Conservation (phyloP, 2,329 filamentous ascomycete genomes). For the Botryotinia calthae region DNA sequence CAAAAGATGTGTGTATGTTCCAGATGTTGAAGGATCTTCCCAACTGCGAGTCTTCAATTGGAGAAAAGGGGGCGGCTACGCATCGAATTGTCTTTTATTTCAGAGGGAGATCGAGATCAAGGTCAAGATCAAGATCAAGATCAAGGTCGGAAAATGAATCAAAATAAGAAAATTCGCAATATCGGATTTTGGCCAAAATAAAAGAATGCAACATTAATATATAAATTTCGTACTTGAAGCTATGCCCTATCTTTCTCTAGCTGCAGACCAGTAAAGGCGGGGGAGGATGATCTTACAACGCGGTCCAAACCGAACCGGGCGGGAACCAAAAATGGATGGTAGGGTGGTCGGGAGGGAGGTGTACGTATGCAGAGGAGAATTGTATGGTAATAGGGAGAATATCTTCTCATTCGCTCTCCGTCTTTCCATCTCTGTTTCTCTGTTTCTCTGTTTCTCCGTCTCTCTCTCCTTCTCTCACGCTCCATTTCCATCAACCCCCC, state of each 20-base stretch:
- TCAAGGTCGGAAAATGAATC: neutral
- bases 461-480: neutral
- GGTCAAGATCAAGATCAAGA: too few species aligned
- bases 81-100: neutral
- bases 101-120: neutral
- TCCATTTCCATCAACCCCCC: neutral
- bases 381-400: too few species aligned
- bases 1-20: neutral
- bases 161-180: neutral
- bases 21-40: neutral
- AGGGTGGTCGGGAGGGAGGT: neutral
- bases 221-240: neutral
- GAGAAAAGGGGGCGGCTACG: neutral
- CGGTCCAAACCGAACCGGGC: constrained; percentile 9
- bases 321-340: neutral
- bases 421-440: too few species aligned
- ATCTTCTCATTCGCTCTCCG: too few species aligned
- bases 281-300: neutral
- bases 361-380: too few species aligned
- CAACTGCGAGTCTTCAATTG: neutral
- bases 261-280: constrained; percentile 2
- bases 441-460: too few species aligned
- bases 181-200: neutral
- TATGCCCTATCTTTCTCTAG: neutral
- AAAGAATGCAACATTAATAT: neutral